phyloP scores from a whole-genome alignment of 495 filamentous ascomycete genomes.

The Neurospora pannonica region DNA sequence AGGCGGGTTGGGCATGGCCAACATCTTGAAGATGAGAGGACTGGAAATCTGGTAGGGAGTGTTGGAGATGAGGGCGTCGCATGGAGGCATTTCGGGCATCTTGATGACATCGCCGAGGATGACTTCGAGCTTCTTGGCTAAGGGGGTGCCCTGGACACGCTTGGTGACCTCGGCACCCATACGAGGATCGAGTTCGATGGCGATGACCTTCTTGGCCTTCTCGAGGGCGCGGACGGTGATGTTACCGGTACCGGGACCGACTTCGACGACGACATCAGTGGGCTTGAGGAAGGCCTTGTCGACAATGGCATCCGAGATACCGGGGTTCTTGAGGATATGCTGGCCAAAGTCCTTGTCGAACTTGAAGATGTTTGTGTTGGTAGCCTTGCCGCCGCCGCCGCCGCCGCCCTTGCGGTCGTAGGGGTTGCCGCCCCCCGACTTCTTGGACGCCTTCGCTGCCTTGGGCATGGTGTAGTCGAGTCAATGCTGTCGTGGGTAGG shows the following conservation, averaged over 20 bases:
- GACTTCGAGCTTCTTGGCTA: slow-evolving; percentile 71
- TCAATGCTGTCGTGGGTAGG: background rate
- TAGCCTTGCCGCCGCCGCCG: slow-evolving; percentile 28
- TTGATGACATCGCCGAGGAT: slow-evolving; percentile 92
- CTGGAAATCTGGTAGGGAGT: slow-evolving; percentile 92
- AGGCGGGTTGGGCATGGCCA: slow-evolving; percentile 61
- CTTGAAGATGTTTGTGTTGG: slow-evolving; percentile 75
- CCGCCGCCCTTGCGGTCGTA: slow-evolving; percentile 41
- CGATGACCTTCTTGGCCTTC: slow-evolving; percentile 76
- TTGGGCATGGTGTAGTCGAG: slow-evolving; percentile 42
- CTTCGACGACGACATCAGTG: slow-evolving; percentile 56
- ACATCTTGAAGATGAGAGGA: slow-evolving; percentile 85
- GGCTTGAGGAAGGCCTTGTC: slow-evolving; percentile 85
- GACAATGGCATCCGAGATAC: slow-evolving; percentile 75
- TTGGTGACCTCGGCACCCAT: slow-evolving; percentile 98
- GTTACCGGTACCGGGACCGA: slow-evolving; percentile 31
- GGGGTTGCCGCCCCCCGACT: slow-evolving; percentile 45
- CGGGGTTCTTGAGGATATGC: slow-evolving; percentile 93
- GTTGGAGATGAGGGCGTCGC: slow-evolving; percentile 88
- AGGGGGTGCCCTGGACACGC: slow-evolving; percentile 76
- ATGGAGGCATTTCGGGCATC: slow-evolving; percentile 63
- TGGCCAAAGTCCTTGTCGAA: slow-evolving; percentile 55
- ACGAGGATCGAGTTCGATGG: slow-evolving; percentile 83
- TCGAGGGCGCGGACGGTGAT: slow-evolving; percentile 83
- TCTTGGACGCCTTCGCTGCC: slow-evolving; percentile 47